Base-by-base conservation (phyloP, 768 basidiomycete species). In the Paxillus ammoniavirescens region DNA sequence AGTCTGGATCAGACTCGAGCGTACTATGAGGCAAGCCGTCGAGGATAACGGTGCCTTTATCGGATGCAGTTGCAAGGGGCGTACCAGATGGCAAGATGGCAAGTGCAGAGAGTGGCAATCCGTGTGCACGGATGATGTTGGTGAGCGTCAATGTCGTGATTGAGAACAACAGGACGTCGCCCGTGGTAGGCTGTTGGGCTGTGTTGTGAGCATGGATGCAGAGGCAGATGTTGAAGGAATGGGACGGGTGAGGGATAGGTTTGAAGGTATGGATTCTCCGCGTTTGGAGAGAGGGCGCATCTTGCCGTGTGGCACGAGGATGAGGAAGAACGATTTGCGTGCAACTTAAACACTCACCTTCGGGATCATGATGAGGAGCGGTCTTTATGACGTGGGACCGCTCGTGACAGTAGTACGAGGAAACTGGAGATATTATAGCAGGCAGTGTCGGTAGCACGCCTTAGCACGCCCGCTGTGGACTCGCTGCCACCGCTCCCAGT, bases 341-440 rank as follows among this genome's bases (percentile, higher is more conserved):
- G 47, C 9, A 44, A 46, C 21, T 9, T 9, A 26, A 52, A 47
- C 36, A 31, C 72, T 60, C 71, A 93, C 95, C 95, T 65, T 97
- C 89, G 3, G 96, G 93, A 68, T 99, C 98, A n/a, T n/a, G n/a
- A n/a, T n/a, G n/a, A 0, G 92, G 84, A 8, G 91, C 87, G 0
- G 97, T 98, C 75, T 99, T 96, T 42, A 98, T 95, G 38, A 98
- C 96, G 70, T 98, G 96, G n/a, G n/a, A n/a, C n/a, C n/a, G n/a
- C n/a, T n/a, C n/a, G n/a, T n/a, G n/a, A n/a, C n/a, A n/a, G n/a
- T n/a, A n/a, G n/a, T n/a, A n/a, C n/a, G n/a, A n/a, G n/a, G n/a
- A n/a, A n/a, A n/a, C n/a, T n/a, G n/a, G n/a, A n/a, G n/a, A n/a
- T n/a, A n/a, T n/a, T n/a, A n/a, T n/a, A n/a, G n/a, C n/a, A n/a